Evolutionary conservation across 345 rosid genomes (phyloP).

Genomic region (Passiflora organensis): DNA sequence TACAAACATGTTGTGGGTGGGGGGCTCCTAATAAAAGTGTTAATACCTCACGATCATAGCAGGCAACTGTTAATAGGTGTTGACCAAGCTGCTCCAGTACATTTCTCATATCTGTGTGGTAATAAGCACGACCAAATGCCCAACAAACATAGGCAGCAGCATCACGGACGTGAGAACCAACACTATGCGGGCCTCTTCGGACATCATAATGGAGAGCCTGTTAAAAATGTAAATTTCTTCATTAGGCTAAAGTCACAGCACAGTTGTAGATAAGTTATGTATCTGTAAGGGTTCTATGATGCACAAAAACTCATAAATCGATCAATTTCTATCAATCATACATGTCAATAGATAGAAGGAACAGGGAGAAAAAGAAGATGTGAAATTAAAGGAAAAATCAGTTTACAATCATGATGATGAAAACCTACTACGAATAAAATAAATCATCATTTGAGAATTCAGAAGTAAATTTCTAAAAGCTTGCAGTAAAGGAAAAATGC

Average conservation of each 20-base stretch:
- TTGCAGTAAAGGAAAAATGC: too few species aligned
- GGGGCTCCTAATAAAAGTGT: constrained; percentile 5
- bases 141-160: constrained; percentile 99
- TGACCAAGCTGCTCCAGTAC: constrained; percentile 84
- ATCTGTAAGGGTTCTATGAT: neutral
- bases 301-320: neutral
- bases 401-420: too few species aligned
- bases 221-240: constrained; percentile 7
- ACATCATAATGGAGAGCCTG: constrained; percentile 97
- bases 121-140: constrained; percentile 99
- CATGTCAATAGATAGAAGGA: too few species aligned
- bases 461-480: too few species aligned
- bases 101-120: constrained; percentile 73
- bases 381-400: too few species aligned
- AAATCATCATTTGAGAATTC: too few species aligned
- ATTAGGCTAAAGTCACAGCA: neutral
- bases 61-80: constrained; percentile 78
- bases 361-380: too few species aligned
- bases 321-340: neutral
- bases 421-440: too few species aligned
- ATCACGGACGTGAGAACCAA: constrained; percentile 99
- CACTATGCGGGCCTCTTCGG: constrained; percentile 97
- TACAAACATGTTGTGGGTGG: constrained; percentile 15
- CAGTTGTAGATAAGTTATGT: too few species aligned
- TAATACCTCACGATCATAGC: constrained; percentile 92